These are phyloP conservation scores for Chlamydomonas reinhardtii DNA, from an alignment of 163 green algal genomes.

Conservation along the genomic window DNA sequence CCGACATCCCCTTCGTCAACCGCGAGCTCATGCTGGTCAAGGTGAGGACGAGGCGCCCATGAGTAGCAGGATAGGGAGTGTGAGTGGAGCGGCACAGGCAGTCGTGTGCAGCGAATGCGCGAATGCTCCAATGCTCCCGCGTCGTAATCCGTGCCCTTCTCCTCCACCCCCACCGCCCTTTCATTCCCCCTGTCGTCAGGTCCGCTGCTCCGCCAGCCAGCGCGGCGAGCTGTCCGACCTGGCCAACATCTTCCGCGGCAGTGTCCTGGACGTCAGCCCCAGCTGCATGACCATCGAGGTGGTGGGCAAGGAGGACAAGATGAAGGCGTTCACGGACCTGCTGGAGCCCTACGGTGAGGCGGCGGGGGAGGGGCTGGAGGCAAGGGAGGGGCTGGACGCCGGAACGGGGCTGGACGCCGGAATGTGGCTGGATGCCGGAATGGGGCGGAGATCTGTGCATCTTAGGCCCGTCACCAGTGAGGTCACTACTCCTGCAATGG, in stretches of 20 bases:
- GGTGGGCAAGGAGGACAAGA: slow-evolving; percentile 90
- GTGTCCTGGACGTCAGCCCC: slow-evolving; percentile 88
- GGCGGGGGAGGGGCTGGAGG: background rate
- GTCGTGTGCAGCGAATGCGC: too few species aligned
- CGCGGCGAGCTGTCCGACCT: slow-evolving; percentile 91
- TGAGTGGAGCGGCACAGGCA: too few species aligned
- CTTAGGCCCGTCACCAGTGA: too few species aligned
- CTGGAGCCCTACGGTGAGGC: slow-evolving; percentile 89
- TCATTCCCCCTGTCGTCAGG: slow-evolving; percentile 46
- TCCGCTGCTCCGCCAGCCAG: slow-evolving; percentile 74
- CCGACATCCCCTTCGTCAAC: slow-evolving; percentile 81
- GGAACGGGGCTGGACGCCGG: too few species aligned
- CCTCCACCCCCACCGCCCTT: too few species aligned
- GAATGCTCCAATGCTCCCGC: too few species aligned
- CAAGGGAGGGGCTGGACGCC: background rate
- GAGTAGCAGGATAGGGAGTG: too few species aligned
- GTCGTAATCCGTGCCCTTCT: too few species aligned
- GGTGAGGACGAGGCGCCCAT: slow-evolving; percentile 76
- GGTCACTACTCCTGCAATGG: too few species aligned
- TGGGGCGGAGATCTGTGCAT: too few species aligned
- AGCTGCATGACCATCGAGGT: slow-evolving; percentile 93
- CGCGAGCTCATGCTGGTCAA: slow-evolving; percentile 98
- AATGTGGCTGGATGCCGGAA: too few species aligned
- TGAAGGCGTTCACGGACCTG: slow-evolving; percentile 91
- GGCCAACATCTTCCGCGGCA: slow-evolving; percentile 91